These are phyloP conservation scores for Haplosporangium gracile DNA, from an alignment of 192 early-diverging fungal genomes.

Conservation along the genomic window DNA sequence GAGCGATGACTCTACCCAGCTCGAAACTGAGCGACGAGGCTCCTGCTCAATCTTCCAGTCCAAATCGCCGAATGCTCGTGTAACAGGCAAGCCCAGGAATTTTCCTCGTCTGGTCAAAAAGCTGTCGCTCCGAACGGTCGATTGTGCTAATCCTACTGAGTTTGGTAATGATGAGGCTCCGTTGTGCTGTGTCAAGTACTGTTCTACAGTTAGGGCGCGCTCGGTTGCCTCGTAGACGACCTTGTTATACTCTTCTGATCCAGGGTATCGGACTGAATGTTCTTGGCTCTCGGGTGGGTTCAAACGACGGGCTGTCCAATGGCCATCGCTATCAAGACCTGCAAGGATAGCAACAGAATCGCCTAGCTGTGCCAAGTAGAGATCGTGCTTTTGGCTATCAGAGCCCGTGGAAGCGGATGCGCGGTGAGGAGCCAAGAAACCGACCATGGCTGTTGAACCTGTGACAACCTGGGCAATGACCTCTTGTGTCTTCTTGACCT, in stretches of 20 bases:
- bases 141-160: neutral
- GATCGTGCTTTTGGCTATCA: conserved; percentile 5
- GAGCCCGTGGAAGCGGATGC: neutral
- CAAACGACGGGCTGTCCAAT: conserved; percentile 36
- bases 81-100: conserved; percentile 48
- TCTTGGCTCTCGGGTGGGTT: conserved; percentile 51
- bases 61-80: conserved; percentile 45
- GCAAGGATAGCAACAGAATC: conserved; percentile 46
- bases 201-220: conserved; percentile 34
- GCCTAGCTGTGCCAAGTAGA: conserved; percentile 48
- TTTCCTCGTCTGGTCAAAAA: conserved; percentile 40
- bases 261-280: conserved; percentile 45
- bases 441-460: conserved; percentile 44
- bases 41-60: conserved; percentile 54
- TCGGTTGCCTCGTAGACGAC: conserved; percentile 46
- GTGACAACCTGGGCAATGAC: conserved; percentile 39
- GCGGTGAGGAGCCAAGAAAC: conserved; percentile 39
- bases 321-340: conserved; percentile 22
- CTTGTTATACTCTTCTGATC: conserved; percentile 41
- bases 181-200: conserved; percentile 33
- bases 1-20: conserved; percentile 40
- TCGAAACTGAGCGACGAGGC: conserved; percentile 20
- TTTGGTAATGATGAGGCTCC: neutral
- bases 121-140: conserved; percentile 8
- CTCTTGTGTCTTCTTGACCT: conserved; percentile 39